These are phyloP conservation scores for Mediolabrus comicus DNA, from an alignment of 108 stramenopile genomes.

Conservation along the genomic window DNA sequence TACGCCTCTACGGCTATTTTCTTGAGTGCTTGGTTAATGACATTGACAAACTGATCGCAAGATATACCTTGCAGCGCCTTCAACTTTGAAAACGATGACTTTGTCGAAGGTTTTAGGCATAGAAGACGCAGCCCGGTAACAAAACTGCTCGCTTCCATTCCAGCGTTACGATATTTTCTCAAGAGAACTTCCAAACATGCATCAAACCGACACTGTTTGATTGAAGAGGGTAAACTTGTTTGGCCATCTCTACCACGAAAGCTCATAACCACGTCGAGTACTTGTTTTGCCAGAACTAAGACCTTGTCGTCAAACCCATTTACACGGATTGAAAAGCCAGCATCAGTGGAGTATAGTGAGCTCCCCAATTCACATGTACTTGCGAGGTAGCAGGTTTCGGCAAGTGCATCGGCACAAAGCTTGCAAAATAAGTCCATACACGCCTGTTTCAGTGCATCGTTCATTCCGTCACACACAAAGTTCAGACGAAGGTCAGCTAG, in stretches of 20 bases:
- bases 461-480: slow-evolving; percentile 59
- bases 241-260: slow-evolving; percentile 54
- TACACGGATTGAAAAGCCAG: slow-evolving; percentile 70
- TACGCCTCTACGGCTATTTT: slow-evolving; percentile 62
- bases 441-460: slow-evolving; percentile 68
- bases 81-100: slow-evolving; percentile 63
- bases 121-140: slow-evolving; percentile 57
- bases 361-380: slow-evolving; percentile 72
- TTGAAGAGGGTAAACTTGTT: slow-evolving; percentile 48
- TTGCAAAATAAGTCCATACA: slow-evolving; percentile 74
- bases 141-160: slow-evolving; percentile 61
- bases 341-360: slow-evolving; percentile 52
- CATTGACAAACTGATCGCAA: slow-evolving; percentile 45
- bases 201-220: slow-evolving; percentile 61
- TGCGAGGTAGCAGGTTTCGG: slow-evolving; percentile 75
- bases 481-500: slow-evolving; percentile 72
- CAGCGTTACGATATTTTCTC: slow-evolving; percentile 63
- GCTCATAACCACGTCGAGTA: slow-evolving; percentile 55
- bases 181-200: slow-evolving; percentile 66
- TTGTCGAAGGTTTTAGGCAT: slow-evolving; percentile 57
- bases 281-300: slow-evolving; percentile 48
- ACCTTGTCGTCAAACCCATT: slow-evolving; percentile 84
- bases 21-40: slow-evolving; percentile 46
- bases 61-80: slow-evolving; percentile 56
- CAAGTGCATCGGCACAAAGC: slow-evolving; percentile 64